Evolutionary conservation across 306 rosid species (phyloP), one percentile per base, ranked within the genome.

Genomic region (Crotalaria pallida): DNA sequence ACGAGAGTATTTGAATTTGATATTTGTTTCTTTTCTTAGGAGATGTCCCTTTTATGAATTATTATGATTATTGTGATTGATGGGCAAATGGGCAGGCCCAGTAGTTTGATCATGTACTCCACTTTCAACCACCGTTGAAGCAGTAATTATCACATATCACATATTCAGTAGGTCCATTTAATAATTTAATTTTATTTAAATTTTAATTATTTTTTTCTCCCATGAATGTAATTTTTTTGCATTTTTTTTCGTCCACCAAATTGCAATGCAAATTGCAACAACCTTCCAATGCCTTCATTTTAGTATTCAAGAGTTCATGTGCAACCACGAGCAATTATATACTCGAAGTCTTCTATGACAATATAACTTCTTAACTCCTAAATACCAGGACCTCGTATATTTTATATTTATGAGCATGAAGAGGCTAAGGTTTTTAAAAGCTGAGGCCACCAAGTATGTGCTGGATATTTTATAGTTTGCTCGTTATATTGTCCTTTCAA

Each of bases 281-380:
- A 13, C 61, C 19, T 16, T 55, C 33, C 61, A 26, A 55, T 55
- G 24, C 26, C 16, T 22, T 18, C 9, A 3, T 7, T 65, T 45
- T 44, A 40, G 17, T 24, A 15, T 80, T 69, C 73, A 26, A 55
- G 43, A 44, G 53, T 70, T 75, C 80, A 75, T 74, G 77, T 75
- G 74, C 50, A 38, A 69, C 27, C 74, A 56, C 74, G 59, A 44
- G 74, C 5, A 7, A 9, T 36, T 40, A 27, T 55, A 33, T 10
- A 31, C 36, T 31, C 36, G n/a, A n/a, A n/a, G n/a, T n/a, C n/a
- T n/a, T n/a, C 36, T 5, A 31, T 31, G 8, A 31, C 36, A 31
- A 0, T 31, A 18, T 13, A 36, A 52, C 58, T 21, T 1, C 60
- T 27, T 24, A 16, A 36, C 63, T 61, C 67, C 65, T 24, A 58